Conservation (phyloP, 164 flowering plant species). For the Platanus orientalis region DNA sequence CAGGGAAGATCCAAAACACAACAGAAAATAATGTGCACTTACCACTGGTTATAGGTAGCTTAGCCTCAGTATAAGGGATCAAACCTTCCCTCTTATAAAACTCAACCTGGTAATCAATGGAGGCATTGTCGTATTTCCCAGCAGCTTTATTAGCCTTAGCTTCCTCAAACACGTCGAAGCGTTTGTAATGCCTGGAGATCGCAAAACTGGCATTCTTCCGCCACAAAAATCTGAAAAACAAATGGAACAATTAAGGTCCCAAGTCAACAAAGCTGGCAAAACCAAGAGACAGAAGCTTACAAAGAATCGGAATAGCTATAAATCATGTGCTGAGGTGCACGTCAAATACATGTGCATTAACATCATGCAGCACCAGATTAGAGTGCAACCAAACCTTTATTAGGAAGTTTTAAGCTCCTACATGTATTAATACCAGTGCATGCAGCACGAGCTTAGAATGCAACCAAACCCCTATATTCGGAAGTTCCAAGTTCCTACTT, state of each 20-base stretch:
- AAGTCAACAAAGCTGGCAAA: neutral
- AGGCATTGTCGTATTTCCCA: conserved; percentile 80
- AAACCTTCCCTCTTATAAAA: conserved; percentile 84
- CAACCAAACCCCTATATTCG: too few species aligned
- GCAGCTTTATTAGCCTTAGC: conserved; percentile 97
- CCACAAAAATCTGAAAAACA: conserved; percentile 77
- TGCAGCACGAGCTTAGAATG: neutral
- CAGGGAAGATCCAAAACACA: neutral
- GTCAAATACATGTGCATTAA: neutral
- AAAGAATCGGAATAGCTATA: neutral
- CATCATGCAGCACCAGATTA: neutral
- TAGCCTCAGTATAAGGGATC: conserved; percentile 74
- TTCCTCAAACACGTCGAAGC: conserved; percentile 91
- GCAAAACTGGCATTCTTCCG: conserved; percentile 81
- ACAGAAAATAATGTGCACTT: conserved; percentile 15
- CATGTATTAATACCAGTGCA: too few species aligned
- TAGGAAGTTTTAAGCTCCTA: too few species aligned
- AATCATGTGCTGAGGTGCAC: neutral
- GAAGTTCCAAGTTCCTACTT: too few species aligned
- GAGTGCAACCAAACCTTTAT: too few species aligned
- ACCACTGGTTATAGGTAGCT: conserved; percentile 97
- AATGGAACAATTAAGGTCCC: conserved; percentile 1
- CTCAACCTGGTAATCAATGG: conserved; percentile 80
- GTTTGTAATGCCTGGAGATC: conserved; percentile 86
- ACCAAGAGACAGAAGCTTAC: neutral